phyloP scores from a whole-genome alignment of 306 rosid species.

The Crotalaria pallida region DNA sequence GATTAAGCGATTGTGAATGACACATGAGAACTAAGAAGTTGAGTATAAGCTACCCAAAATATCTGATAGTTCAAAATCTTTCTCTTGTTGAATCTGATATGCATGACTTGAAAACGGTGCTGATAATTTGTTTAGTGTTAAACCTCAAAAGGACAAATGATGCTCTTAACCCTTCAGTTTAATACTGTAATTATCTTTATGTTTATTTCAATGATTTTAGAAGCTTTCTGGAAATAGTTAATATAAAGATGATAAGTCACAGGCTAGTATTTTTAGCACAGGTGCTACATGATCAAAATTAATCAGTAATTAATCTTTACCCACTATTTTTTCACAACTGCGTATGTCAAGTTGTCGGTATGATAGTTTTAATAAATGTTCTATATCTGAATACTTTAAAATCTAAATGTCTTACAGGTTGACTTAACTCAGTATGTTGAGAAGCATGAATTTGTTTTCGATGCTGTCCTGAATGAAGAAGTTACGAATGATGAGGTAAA shows the following conservation, averaged over 20 bases:
- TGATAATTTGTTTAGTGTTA: background rate
- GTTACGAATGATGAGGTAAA: slow-evolving; percentile 86
- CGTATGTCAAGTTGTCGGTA: background rate
- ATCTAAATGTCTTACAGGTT: slow-evolving; percentile 51
- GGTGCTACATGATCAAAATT: background rate
- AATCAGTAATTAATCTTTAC: slow-evolving; percentile 2
- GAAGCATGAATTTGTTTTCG: slow-evolving; percentile 87
- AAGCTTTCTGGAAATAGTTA: background rate
- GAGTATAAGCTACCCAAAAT: background rate
- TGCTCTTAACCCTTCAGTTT: background rate
- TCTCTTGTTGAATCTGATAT: background rate
- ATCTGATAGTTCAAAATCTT: background rate
- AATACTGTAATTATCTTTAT: background rate
- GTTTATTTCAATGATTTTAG: background rate
- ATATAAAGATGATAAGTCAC: background rate
- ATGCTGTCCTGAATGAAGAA: slow-evolving; percentile 90
- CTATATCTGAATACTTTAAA: slow-evolving; percentile 11
- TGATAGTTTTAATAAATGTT: background rate
- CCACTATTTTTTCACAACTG: background rate
- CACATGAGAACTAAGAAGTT: background rate
- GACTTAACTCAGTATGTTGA: slow-evolving; percentile 81
- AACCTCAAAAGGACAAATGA: background rate
- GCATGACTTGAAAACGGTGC: background rate
- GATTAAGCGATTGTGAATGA: background rate
- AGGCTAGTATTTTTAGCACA: background rate